phyloP scores from a whole-genome alignment of 139 green algal species.

The Micromonas pusilla region DNA sequence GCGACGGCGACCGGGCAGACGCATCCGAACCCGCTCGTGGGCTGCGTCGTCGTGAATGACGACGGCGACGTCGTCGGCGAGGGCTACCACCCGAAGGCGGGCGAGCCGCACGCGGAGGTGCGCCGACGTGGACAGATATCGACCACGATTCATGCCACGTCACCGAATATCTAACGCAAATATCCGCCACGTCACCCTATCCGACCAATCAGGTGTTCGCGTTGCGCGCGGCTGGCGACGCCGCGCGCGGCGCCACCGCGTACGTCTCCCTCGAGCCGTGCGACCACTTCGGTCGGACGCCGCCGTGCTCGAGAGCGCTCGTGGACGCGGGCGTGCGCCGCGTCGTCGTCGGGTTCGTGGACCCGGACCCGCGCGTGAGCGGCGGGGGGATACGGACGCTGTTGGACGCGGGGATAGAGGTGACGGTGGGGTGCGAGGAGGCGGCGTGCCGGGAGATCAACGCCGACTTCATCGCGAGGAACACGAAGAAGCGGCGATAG shows the following conservation, averaged over 20 bases:
- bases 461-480: slow-evolving; percentile 36
- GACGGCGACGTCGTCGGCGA: slow-evolving; percentile 75
- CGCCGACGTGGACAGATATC: too few relatives aligned
- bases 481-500: too few relatives aligned
- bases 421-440: slow-evolving; percentile 40
- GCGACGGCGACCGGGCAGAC: slow-evolving; percentile 66
- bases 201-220: too few relatives aligned
- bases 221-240: slow-evolving; percentile 60
- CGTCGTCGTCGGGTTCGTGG: slow-evolving; percentile 41
- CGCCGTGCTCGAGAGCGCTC: slow-evolving; percentile 83
- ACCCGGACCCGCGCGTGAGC: slow-evolving; percentile 42
- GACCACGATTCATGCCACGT: too few relatives aligned
- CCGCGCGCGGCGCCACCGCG: slow-evolving; percentile 69
- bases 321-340: slow-evolving; percentile 65
- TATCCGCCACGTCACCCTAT: too few relatives aligned
- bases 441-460: slow-evolving; percentile 30
- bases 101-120: slow-evolving; percentile 93
- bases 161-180: too few relatives aligned
- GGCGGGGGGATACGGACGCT: slow-evolving; percentile 43
- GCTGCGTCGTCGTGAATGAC: slow-evolving; percentile 83
- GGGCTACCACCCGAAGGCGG: slow-evolving; percentile 89
- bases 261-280: slow-evolving; percentile 99
- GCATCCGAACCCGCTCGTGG: slow-evolving; percentile 89
- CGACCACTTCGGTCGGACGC: slow-evolving; percentile 90
- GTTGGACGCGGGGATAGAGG: slow-evolving; percentile 38